These are phyloP conservation scores for Neurospora sp. DNA, from an alignment of 495 filamentous ascomycete species.

Conservation along the genomic window DNA sequence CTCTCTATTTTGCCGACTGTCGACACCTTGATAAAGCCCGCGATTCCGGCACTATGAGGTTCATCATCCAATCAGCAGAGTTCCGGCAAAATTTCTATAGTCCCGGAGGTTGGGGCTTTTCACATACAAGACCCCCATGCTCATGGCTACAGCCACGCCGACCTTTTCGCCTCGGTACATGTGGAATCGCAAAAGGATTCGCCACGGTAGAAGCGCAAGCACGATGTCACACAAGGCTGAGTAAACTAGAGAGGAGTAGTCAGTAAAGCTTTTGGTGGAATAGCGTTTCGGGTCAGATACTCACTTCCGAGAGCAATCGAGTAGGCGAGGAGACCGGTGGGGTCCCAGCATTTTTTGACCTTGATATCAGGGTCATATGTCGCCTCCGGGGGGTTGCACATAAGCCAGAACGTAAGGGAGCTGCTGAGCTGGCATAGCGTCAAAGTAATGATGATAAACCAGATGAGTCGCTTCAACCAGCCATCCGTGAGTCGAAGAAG, in stretches of 20 bases:
- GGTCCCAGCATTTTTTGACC: neutral
- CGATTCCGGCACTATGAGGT: neutral
- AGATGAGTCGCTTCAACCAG: conserved; percentile 11
- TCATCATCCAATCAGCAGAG: neutral
- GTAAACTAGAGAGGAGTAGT: conserved; percentile 8
- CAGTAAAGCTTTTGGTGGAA: neutral
- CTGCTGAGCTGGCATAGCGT: neutral
- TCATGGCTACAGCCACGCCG: conserved; percentile 21
- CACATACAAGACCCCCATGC: conserved; percentile 20
- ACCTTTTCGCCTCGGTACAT: conserved; percentile 23
- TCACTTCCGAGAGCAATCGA: neutral
- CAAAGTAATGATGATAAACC: conserved; percentile 14
- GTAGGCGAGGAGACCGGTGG: neutral
- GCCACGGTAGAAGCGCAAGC: conserved; percentile 18
- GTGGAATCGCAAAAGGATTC: conserved; percentile 13
- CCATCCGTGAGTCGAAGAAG: conserved; percentile 10
- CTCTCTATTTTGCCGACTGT: neutral
- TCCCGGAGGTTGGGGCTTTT: neutral
- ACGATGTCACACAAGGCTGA: conserved; percentile 18
- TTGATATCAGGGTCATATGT: neutral
- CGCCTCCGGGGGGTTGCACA: neutral
- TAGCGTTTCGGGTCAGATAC: neutral
- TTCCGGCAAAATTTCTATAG: neutral
- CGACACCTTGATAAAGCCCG: neutral
- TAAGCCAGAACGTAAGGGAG: neutral